phyloP scores from a whole-genome alignment of 805 yeast species.

The Kodamaea kaohsiungensis region DNA sequence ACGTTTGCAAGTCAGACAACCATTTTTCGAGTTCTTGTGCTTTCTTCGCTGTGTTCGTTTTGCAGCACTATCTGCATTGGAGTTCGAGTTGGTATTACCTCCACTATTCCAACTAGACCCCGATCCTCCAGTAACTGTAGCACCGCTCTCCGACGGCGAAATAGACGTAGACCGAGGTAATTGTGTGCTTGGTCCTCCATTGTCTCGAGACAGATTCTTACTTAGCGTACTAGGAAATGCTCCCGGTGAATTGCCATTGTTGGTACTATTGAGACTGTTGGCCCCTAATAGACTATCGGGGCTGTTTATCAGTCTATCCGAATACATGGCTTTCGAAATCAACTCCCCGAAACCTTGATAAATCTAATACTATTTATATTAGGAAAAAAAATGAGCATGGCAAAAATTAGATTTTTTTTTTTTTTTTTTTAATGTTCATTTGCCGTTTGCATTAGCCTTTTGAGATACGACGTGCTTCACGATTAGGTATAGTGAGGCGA shows the following conservation, averaged over 20 bases:
- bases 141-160: not conserved
- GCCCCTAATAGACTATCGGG: slow-evolving; percentile 2
- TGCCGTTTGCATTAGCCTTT: not conserved
- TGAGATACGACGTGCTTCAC: not conserved
- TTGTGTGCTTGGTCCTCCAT: not conserved
- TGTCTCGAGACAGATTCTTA: not conserved
- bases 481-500: not conserved
- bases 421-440: not conserved
- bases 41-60: slow-evolving; percentile 18
- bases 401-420: not conserved
- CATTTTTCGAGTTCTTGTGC: slow-evolving; percentile 35
- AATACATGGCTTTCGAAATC: not conserved
- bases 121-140: not conserved
- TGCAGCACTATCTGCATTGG: slow-evolving; percentile 1
- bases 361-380: not conserved
- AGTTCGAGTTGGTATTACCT: not conserved
- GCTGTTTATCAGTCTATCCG: slow-evolving; percentile 5
- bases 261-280: not conserved
- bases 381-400: not conserved
- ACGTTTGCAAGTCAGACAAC: slow-evolving; percentile 51
- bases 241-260: not conserved
- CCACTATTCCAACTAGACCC: not conserved
- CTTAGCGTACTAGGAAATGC: not conserved
- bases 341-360: not conserved
- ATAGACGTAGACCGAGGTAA: not conserved